Base-by-base conservation (phyloP, 2,329 filamentous ascomycete genomes). In the Aspergillus fumigatus region DNA sequence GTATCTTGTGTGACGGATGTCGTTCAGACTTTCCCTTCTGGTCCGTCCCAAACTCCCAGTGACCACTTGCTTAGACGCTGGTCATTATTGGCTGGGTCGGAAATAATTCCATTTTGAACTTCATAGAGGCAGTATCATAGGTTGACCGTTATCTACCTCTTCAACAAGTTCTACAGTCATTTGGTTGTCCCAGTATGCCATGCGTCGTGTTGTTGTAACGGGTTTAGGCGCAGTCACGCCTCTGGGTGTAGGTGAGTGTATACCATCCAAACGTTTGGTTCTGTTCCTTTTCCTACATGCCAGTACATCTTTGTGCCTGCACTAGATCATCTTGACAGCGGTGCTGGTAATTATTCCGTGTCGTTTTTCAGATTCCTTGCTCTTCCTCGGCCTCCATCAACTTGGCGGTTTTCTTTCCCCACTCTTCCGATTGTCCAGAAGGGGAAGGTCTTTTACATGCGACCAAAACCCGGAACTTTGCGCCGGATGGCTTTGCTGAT, bases 211-310 rank as follows among this genome's bases (percentile, higher is more conserved):
- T 65, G 90, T 93, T 67, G 87, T 94, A 70, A 94, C 90, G 53
- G 90, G 90, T 68, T 80, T 94, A 51, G 90, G 90, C 60, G 89
- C 88, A 70, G 83, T 94, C 66, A 91, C 89, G 63, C 92, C 92
- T 57, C 80, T 97, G 26, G 92, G 90, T 59, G 85, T 95, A 57
- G 91, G 84, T 85, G 69, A 61, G 73, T 72, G 48, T 35, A 40
- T 56, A 14, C 40, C 48, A 48, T 54, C 21, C 10, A 4, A 0
- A 9, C 55, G 23, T 52, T 58, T 49, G 41, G 35, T 25, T 57
- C 25, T 54, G 47, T 48, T 51, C 29, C 26, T 26, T 47, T 25
- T 29, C 51, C 48, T 50, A 40, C 48, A 50, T 50, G 9, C 19
- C n/a, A 38, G 32, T 17, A 17, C 14, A 17, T 38, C 5, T 38